Conservation (phyloP, 2,329 filamentous ascomycete genomes). For the Didymella arachidicola region DNA sequence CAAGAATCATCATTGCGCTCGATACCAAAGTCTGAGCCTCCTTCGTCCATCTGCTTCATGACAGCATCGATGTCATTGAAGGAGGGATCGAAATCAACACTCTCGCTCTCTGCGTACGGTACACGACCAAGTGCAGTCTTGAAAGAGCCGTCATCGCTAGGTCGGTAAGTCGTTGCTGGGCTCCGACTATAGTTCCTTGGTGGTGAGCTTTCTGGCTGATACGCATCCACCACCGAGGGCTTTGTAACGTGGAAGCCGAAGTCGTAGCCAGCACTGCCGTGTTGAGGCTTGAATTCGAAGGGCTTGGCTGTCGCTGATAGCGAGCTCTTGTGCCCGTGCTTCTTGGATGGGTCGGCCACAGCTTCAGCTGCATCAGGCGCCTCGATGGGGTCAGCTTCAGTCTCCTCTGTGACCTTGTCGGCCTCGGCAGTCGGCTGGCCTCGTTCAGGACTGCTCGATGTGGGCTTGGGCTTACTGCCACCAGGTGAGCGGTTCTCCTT, state of each 20-base stretch:
- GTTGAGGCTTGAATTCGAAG: conserved; percentile 62
- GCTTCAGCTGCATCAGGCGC: conserved; percentile 38
- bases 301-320: conserved; percentile 75
- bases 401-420: conserved; percentile 28
- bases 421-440: conserved; percentile 24
- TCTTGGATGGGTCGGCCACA: conserved; percentile 38
- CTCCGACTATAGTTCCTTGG: conserved; percentile 44
- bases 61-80: conserved; percentile 91
- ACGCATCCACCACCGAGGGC: conserved; percentile 38
- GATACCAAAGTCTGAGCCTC: conserved; percentile 75
- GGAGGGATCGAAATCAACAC: conserved; percentile 54
- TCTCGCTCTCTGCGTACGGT: conserved; percentile 49
- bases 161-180: conserved; percentile 51
- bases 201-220: conserved; percentile 24
- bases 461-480: conserved; percentile 29
- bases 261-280: conserved; percentile 43
- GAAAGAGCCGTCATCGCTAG: conserved; percentile 51
- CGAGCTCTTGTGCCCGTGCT: conserved; percentile 55
- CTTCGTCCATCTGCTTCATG: conserved; percentile 83
- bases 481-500: conserved; percentile 50
- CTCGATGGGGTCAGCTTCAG: conserved; percentile 24
- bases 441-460: conserved; percentile 42
- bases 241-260: conserved; percentile 52
- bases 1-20: conserved; percentile 65
- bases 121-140: conserved; percentile 46